Conservation (phyloP, 2,329 filamentous ascomycete genomes). For the Arthrobotrys musiformis region DNA sequence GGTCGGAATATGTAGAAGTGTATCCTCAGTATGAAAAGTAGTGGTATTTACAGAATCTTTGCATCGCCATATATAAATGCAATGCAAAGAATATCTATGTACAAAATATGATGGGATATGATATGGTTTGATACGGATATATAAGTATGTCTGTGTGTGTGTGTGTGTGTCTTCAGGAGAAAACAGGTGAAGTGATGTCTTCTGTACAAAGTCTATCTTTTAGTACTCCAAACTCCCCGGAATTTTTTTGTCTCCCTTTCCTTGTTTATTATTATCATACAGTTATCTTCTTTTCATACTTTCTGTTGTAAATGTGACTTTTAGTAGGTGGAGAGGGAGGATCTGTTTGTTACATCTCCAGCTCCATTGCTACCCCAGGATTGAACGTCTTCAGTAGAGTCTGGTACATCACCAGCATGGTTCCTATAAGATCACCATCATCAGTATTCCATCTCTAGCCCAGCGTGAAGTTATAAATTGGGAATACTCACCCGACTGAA, state of each 20-base stretch:
- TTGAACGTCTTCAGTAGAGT: slow-evolving; percentile 57
- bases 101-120: neutral
- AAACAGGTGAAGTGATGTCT: slow-evolving; percentile 14
- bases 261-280: neutral
- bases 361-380: slow-evolving; percentile 37
- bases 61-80: neutral
- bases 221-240: slow-evolving; percentile 8
- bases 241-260: neutral
- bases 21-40: too few relatives aligned
- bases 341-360: slow-evolving; percentile 23
- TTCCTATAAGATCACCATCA: slow-evolving; percentile 36
- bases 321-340: neutral
- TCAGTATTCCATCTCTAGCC: neutral
- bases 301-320: neutral
- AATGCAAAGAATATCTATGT: neutral
- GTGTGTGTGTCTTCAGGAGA: neutral
- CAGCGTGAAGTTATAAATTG: neutral
- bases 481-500: slow-evolving; percentile 71
- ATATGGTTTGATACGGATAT: neutral
- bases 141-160: too few relatives aligned
- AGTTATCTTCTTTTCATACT: neutral
- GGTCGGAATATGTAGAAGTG: too few relatives aligned
- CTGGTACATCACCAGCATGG: slow-evolving; percentile 60
- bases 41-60: neutral
- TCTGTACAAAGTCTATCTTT: slow-evolving; percentile 7